Percentiles rank a stretch among this genome's conserved stretches.
These are phyloP conservation scores for Diutina sp. DNA, from an alignment of 1,139 yeast genomes.

Conservation along the genomic window DNA sequence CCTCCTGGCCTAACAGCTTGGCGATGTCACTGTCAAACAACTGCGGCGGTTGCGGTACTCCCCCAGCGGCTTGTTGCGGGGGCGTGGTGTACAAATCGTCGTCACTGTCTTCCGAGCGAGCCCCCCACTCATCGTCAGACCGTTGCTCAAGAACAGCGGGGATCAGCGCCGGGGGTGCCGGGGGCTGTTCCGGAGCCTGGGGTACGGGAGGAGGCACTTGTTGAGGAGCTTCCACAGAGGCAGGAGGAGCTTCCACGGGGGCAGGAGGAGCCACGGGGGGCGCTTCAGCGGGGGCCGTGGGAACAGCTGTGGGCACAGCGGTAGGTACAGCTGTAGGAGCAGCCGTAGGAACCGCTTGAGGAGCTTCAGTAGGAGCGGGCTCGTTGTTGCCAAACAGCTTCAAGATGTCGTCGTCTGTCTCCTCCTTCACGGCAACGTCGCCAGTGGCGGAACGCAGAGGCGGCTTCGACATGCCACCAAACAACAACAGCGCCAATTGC, in stretches of 20 bases:
- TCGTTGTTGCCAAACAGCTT: neutral
- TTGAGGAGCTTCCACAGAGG: neutral
- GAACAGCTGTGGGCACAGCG: neutral
- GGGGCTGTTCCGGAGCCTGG: neutral
- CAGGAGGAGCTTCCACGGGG: slow-evolving; percentile 8
- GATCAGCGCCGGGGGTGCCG: neutral
- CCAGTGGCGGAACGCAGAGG: slow-evolving; percentile 12
- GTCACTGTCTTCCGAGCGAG: neutral
- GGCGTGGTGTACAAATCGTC: slow-evolving; percentile 1
- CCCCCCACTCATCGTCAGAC: neutral
- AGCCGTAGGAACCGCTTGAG: neutral
- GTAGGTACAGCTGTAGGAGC: neutral
- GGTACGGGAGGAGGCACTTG: neutral
- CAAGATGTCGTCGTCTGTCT: neutral
- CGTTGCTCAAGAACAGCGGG: neutral
- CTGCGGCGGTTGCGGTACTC: neutral
- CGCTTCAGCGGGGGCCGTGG: slow-evolving; percentile 3
- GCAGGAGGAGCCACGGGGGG: slow-evolving; percentile 3
- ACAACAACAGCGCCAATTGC: slow-evolving; percentile 46
- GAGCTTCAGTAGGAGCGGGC: neutral
- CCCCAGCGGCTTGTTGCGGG: neutral
- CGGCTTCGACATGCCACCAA: slow-evolving; percentile 50
- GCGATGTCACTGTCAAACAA: neutral
- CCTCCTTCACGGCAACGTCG: neutral
- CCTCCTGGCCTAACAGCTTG: neutral